Percentiles rank a stretch among this genome's conserved stretches.
Conservation (phyloP, 2,329 filamentous ascomycete genomes). For the Nemania bipapillata region DNA sequence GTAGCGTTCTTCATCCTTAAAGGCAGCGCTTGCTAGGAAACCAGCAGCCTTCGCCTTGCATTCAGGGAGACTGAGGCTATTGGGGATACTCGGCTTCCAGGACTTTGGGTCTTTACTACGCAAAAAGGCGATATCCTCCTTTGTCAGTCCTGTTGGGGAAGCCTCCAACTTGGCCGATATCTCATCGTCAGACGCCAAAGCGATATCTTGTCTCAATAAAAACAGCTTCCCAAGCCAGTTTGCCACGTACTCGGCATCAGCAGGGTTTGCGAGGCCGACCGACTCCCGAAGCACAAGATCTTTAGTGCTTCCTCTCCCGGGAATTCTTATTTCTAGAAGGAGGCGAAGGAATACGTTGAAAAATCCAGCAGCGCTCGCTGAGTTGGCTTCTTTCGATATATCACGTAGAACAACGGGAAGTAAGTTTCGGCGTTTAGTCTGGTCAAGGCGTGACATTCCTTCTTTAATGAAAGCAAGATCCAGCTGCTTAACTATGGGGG, state of each 20-base stretch:
- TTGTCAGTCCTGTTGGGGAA: constrained; percentile 67
- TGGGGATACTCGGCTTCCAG: constrained; percentile 69
- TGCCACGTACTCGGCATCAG: constrained; percentile 79
- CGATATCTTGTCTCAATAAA: constrained; percentile 66
- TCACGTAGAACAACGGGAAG: constrained; percentile 76
- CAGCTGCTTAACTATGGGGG: constrained; percentile 82
- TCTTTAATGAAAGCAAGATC: constrained; percentile 91
- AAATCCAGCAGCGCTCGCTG: constrained; percentile 65
- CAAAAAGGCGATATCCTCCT: constrained; percentile 75
- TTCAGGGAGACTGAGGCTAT: constrained; percentile 74
- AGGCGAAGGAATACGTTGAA: constrained; percentile 86
- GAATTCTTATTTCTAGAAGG: constrained; percentile 76
- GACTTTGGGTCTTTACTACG: constrained; percentile 74
- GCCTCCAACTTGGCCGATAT: constrained; percentile 45
- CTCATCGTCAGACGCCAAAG: constrained; percentile 45
- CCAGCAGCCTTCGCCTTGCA: constrained; percentile 75
- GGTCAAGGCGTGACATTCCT: constrained; percentile 66
- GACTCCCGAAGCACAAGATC: constrained; percentile 74
- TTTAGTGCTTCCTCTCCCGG: constrained; percentile 80
- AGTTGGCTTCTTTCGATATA: constrained; percentile 69
- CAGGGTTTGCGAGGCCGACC: constrained; percentile 72
- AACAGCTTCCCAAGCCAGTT: constrained; percentile 81
- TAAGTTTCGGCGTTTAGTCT: constrained; percentile 73
- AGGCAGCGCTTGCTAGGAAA: constrained; percentile 85
- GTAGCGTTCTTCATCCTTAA: constrained; percentile 84